Evolutionary conservation across 257 asterid species (phyloP), one percentile per base, ranked within the genome.

Genomic region (Galeopsis tetrahit): DNA sequence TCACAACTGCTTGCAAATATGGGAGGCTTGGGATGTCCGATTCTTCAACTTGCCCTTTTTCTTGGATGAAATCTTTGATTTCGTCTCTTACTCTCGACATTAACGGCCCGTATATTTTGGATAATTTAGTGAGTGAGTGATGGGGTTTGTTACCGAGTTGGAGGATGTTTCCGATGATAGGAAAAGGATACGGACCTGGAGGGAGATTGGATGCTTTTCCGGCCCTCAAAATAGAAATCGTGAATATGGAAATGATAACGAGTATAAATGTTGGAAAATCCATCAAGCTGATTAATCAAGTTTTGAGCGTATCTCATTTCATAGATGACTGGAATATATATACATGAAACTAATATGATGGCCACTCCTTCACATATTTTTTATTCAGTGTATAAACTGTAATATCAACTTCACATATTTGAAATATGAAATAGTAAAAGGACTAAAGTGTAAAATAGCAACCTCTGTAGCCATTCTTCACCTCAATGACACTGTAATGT

Each of bases 1-100:
- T 79, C 10, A 84, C 75, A 7, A 81, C 68, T 1, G 83, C 82
- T 36, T 75, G 80, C 33, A 79, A 69, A 21, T 68, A 79, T 0
- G 83, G 80, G 4, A 76, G 68, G 0, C 10, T 51, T 35, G 63
- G 5, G 52, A 76, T 60, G 46, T 82, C 82, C 1, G 74, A 67
- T 67, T 82, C 87, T 56, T 79, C 10, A 9, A 82, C 11, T 13
- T 58, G 17, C 9, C 53, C 44, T 2, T 21, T 21, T 21, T 21
- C 28, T 21, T 21, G 28, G 28, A 21, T 21, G 28, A 21, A 21
- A 21, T 21, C 28, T 21, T 21, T 21, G 28, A 21, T 21, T 21
- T 21, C 28, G 28, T 21, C 28, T 21, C 28, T 21, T 21, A 21
- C 28, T 21, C 28, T 21, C 28, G 28, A 21, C 28, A 79, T 74